phyloP scores from a whole-genome alignment of 768 basidiomycete genomes.

The Amanita muscaria region DNA sequence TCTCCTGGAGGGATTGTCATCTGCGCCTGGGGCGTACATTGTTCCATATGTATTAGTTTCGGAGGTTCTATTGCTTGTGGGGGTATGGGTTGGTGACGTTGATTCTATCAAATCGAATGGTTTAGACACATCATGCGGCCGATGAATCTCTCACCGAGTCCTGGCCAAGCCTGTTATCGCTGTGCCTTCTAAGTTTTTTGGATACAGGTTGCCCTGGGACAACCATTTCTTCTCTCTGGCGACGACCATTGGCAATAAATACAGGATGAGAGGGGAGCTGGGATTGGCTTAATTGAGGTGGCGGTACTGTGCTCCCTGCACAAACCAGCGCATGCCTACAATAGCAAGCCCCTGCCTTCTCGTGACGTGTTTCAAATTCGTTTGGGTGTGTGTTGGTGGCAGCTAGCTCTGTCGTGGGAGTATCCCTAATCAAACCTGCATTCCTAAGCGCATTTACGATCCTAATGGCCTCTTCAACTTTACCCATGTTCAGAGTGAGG shows the following conservation, averaged over 20 bases:
- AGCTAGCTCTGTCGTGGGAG: constrained; percentile 40
- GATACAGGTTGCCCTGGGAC: constrained; percentile 34
- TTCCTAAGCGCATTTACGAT: too few relatives aligned
- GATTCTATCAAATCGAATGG: constrained; percentile 7
- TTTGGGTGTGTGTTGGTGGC: constrained; percentile 36
- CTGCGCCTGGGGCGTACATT: constrained; percentile 4
- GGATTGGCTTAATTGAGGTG: constrained; percentile 3
- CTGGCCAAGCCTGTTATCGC: constrained; percentile 22
- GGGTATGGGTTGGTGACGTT: constrained; percentile 9
- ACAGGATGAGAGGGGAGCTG: constrained; percentile 8
- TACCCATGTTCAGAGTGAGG: constrained; percentile 44
- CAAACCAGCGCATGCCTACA: constrained; percentile 40
- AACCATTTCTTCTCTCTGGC: constrained; percentile 32
- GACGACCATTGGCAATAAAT: constrained; percentile 19
- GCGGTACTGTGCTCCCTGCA: constrained; percentile 1
- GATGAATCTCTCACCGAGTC: constrained; percentile 18
- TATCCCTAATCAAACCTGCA: too few relatives aligned
- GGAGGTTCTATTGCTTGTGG: constrained; percentile 6
- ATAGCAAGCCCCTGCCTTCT: constrained; percentile 18
- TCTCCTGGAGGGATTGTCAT: constrained; percentile 8
- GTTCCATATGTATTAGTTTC: constrained; percentile 6
- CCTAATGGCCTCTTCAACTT: constrained; percentile 43
- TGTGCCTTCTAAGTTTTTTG: constrained; percentile 37
- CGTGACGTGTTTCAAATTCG: constrained; percentile 38
- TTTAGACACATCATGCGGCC: constrained; percentile 3